Evolutionary conservation across 2,329 filamentous ascomycete genomes (phyloP), one percentile per base, ranked within the genome.

Genomic region (Alternaria tenuissima): DNA sequence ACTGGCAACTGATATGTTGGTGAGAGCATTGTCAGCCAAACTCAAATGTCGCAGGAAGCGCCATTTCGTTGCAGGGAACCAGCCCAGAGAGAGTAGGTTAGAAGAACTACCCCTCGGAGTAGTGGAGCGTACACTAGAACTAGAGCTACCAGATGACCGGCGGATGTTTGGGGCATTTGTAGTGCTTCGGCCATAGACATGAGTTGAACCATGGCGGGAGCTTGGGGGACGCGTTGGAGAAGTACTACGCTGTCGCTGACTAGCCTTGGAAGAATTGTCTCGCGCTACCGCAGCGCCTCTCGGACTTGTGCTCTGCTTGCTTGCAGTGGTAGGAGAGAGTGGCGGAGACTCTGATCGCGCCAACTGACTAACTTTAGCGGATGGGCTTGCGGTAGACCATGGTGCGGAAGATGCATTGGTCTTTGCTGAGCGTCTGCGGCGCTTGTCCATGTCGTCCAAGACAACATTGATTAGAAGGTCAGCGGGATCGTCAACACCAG

Each of bases 391-490:
- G 78, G 72, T 83, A 64, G 80, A 84, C 86, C 90, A 92, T 1
- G 90, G 87, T 11, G 88, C 85, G 1, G 91, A 92, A 0, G 93
- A 96, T 12, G 89, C 85, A 64, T 95, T 92, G 9, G 89, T 86
- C 80, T 96, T 98, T 42, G 93, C 93, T 0, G 94, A 96, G 52
- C 95, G 88, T 62, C 93, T 88, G 24, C 94, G 88, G 65, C 95
- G 87, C 81, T 92, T 95, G 78, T 98, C 94, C 85, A 96, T 95
- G 74, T 99, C 95, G 75, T 99, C 95, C 62, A 99, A 81, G 26
- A 99, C 94, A 68, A 99, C 96, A 70, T 96, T 91, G 65, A 95
- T 92, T 48, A 98, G 83, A 39, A 99, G 86, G 75, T 98, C 95
- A 18, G 90, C 90, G 4, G 93, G 93, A 73, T 99, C 94, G 65